Evolutionary conservation across 371 early-diverging fungal species (phyloP).

Genomic region (Syncephalastrum racemosum): DNA sequence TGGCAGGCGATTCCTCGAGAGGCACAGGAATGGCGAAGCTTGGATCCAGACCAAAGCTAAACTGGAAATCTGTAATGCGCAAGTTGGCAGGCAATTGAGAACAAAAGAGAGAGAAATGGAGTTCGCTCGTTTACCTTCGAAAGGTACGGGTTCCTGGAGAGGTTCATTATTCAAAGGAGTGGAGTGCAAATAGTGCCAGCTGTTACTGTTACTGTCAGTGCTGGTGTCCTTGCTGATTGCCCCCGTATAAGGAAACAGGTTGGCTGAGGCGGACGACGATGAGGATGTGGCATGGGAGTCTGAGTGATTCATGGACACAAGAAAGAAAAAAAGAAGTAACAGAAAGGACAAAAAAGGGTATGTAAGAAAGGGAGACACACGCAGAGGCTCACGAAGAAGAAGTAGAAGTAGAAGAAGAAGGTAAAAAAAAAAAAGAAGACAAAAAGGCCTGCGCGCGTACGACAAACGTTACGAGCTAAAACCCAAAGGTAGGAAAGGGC

Average conservation of each 20-base stretch:
- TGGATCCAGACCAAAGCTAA: slow-evolving; percentile 50
- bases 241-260: too few species aligned
- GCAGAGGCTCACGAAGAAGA: too few species aligned
- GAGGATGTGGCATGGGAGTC: not conserved
- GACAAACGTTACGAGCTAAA: not conserved
- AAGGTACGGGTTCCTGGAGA: slow-evolving; percentile 48
- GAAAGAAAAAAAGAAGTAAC: not conserved
- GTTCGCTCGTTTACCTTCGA: slow-evolving; percentile 39
- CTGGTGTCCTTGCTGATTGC: too few species aligned
- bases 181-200: too few species aligned
- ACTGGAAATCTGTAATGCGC: slow-evolving; percentile 37
- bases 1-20: slow-evolving; percentile 34
- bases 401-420: slow-evolving; percentile 1
- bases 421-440: not conserved
- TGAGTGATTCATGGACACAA: not conserved
- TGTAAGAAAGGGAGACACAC: too few species aligned
- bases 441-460: not conserved
- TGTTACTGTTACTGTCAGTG: too few species aligned
- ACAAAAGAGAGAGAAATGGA: too few species aligned
- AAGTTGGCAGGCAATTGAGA: too few species aligned
- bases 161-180: slow-evolving; percentile 16
- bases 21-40: slow-evolving; percentile 48
- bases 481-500: too few species aligned
- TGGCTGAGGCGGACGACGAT: too few species aligned
- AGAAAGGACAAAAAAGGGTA: too few species aligned